These are phyloP conservation scores for Piromyces sp. DNA, from an alignment of 192 early-diverging fungal species.

Conservation along the genomic window DNA sequence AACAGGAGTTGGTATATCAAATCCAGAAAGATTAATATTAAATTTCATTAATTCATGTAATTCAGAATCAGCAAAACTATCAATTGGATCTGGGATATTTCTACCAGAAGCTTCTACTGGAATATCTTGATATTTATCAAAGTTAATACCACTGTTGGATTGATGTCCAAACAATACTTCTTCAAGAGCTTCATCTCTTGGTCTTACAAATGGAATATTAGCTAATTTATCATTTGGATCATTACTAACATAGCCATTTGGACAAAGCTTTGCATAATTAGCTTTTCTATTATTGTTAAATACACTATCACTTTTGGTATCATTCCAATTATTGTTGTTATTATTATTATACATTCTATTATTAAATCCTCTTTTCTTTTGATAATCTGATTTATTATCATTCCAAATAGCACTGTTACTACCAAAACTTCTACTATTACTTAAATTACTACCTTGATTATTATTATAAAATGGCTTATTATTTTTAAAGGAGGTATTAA, in stretches of 20 bases:
- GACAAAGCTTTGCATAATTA: neutral
- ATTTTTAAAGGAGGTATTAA: neutral
- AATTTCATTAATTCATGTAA: constrained; percentile 72
- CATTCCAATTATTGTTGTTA: neutral
- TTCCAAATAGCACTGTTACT: neutral
- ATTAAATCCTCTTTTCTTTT: neutral
- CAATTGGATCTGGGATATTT: constrained; percentile 25
- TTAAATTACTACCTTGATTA: neutral
- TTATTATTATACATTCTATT: neutral
- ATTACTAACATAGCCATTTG: neutral
- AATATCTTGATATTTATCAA: constrained; percentile 97
- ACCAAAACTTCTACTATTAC: neutral
- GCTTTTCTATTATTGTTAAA: neutral
- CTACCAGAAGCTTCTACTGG: constrained; percentile 72
- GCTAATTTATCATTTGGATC: neutral
- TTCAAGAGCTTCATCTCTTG: constrained; percentile 63
- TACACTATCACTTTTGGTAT: neutral
- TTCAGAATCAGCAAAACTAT: constrained; percentile 42
- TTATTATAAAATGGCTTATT: neutral
- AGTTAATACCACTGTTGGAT: constrained; percentile 88
- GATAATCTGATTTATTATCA: neutral
- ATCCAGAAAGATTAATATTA: constrained; percentile 78
- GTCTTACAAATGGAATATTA: constrained; percentile 20
- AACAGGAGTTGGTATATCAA: constrained; percentile 83
- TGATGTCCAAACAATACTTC: constrained; percentile 54